These are phyloP conservation scores for Caryopteris hybrid DNA, from an alignment of 305 asterid genomes.

Conservation along the genomic window DNA sequence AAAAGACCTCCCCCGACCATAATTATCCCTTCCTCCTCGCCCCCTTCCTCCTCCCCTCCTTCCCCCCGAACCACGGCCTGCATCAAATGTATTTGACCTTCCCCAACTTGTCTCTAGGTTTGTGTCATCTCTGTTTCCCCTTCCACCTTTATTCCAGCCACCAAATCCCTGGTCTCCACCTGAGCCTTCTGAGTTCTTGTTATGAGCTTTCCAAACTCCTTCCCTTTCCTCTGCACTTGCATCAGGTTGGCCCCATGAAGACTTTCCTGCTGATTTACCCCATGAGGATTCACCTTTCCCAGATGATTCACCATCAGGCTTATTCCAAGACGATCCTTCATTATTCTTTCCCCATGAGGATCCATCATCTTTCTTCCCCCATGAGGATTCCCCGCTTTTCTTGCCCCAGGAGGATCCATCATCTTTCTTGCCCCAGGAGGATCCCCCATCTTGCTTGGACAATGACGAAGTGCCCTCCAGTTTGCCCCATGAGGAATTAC, in stretches of 20 bases:
- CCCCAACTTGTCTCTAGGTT: slow-evolving; percentile 40
- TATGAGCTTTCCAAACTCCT: too few species aligned
- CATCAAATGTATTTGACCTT: slow-evolving; percentile 33
- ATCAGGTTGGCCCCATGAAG: slow-evolving; percentile 25
- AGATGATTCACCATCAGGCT: too few species aligned
- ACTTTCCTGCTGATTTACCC: slow-evolving; percentile 23
- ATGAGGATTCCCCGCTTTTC: slow-evolving; percentile 32
- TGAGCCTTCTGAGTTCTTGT: neutral
- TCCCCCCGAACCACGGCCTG: slow-evolving; percentile 56
- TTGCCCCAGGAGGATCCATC: slow-evolving; percentile 39
- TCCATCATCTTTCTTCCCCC: slow-evolving; percentile 38
- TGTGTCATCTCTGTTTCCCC: slow-evolving; percentile 24
- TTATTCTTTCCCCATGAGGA: slow-evolving; percentile 35
- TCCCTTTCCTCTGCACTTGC: slow-evolving; percentile 4
- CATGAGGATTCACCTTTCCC: too few species aligned
- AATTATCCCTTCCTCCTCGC: slow-evolving; percentile 44
- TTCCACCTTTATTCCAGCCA: slow-evolving; percentile 20
- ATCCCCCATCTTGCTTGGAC: slow-evolving; percentile 25
- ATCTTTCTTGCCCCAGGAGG: slow-evolving; percentile 33
- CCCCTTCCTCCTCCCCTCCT: slow-evolving; percentile 51
- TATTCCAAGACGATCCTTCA: slow-evolving; percentile 31
- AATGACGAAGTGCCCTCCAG: slow-evolving; percentile 26
- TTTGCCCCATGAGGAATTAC: slow-evolving; percentile 32
- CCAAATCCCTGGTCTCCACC: slow-evolving; percentile 15
- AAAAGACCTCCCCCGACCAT: slow-evolving; percentile 56